Base-by-base conservation (phyloP, 192 early-diverging fungal genomes). In the Coemansia sp. region DNA sequence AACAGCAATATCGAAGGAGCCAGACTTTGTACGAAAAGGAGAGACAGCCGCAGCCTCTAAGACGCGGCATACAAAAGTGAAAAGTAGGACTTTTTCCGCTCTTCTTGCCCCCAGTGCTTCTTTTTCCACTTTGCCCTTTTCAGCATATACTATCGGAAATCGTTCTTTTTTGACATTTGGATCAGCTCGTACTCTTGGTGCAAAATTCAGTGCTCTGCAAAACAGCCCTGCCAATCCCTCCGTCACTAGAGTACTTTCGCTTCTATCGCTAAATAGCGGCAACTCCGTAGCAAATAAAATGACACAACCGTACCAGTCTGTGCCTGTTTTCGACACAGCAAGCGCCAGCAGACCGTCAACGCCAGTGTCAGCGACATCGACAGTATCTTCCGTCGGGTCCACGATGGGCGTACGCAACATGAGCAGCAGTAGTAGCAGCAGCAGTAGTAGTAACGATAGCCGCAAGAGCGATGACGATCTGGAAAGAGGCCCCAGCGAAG, bases 351-450 rank as follows among this genome's bases (percentile, higher is more conserved):
- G 57, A 36, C 57, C 57, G 16, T 36, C 34, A 9, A 35, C 41
- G 34, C 55, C 75, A 45, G 46, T 72, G 21, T 74, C 80, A 24
- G 72, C 65, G 12, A 60, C 71, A n/a, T 71, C 74, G 38, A 64
- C 67, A 4, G 68, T 82, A 34, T 64, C 69, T 11, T 77, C 75
- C 14, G 43, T 65, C 23, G 65, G 64, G n/a, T 78, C 76, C 57
- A 72, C 71, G 5, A 51, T 73, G 33, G 72, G 71, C 38, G 64
- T 66, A 33, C 80, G 80, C 26, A 53, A 45, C 30, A 56, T 74
- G 52, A 77, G 75, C 71, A 77, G 44, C 39, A 38, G 20, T 16
- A 59, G 35, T 16, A 36, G 8, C 30, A 21, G 57, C 57, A 59
- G 35, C 57, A 38, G n/a, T 33, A 7, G 33, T 18, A 38, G 35